These are phyloP conservation scores for Pinus taeda DNA, from an alignment of 75 land plant species.

Conservation along the genomic window DNA sequence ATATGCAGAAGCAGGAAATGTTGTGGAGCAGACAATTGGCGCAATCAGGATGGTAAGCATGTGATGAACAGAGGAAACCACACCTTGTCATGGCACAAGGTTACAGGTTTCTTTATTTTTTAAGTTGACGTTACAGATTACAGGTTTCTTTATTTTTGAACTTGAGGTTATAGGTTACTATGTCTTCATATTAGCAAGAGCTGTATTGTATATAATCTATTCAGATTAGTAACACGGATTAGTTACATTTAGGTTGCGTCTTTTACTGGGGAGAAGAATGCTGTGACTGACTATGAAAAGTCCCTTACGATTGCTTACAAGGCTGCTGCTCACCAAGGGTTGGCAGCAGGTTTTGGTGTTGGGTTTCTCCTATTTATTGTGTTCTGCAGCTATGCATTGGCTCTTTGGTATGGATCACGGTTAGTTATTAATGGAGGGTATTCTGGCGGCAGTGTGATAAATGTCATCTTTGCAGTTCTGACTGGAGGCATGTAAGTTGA, in stretches of 20 bases:
- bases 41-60: slow-evolving; percentile 33
- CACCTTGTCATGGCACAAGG: too few species aligned
- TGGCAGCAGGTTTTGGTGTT: slow-evolving; percentile 68
- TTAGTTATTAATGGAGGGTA: slow-evolving; percentile 59
- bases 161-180: too few species aligned
- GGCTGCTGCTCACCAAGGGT: slow-evolving; percentile 53
- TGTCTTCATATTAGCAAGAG: too few species aligned
- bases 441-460: slow-evolving; percentile 68
- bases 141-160: too few species aligned
- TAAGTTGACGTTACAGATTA: too few species aligned
- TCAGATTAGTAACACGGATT: too few species aligned
- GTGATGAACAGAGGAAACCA: not conserved
- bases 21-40: slow-evolving; percentile 42
- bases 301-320: slow-evolving; percentile 61
- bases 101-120: too few species aligned
- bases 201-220: too few species aligned
- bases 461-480: slow-evolving; percentile 72
- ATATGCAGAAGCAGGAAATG: slow-evolving; percentile 36
- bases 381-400: slow-evolving; percentile 66
- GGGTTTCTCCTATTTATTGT: slow-evolving; percentile 50
- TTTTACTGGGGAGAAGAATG: slow-evolving; percentile 84
- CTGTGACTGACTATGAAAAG: slow-evolving; percentile 55
- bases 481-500: slow-evolving; percentile 84
- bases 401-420: slow-evolving; percentile 79
- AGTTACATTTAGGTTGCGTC: slow-evolving; percentile 58